Conservation (phyloP, 768 basidiomycete species). For the Boletus patriciae region DNA sequence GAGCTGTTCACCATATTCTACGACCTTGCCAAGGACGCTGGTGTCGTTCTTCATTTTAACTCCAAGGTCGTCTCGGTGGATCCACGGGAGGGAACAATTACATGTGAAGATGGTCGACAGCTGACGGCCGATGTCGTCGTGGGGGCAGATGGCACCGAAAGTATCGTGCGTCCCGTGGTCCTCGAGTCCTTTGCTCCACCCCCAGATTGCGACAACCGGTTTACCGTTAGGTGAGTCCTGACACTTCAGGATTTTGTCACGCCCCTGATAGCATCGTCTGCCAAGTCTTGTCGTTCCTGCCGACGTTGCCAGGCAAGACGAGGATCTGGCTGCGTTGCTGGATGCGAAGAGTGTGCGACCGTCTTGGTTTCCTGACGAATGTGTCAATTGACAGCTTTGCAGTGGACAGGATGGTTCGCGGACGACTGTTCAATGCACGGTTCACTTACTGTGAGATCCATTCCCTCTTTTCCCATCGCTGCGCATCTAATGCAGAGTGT, state of each 20-base stretch:
- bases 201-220: slow-evolving; percentile 14
- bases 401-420: slow-evolving; percentile 27
- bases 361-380: background rate
- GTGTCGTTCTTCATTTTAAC: slow-evolving; percentile 48
- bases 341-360: slow-evolving; percentile 14
- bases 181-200: slow-evolving; percentile 15
- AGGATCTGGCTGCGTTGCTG: slow-evolving; percentile 14
- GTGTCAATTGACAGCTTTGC: background rate
- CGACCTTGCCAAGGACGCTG: slow-evolving; percentile 45
- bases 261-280: background rate
- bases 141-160: slow-evolving; percentile 60
- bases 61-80: slow-evolving; percentile 37
- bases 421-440: slow-evolving; percentile 22
- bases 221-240: slow-evolving; percentile 15
- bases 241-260: background rate
- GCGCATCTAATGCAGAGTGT: background rate
- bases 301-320: slow-evolving; percentile 17
- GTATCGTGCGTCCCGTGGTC: slow-evolving; percentile 39
- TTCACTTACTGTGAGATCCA: slow-evolving; percentile 17
- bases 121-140: slow-evolving; percentile 53
- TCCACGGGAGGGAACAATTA: slow-evolving; percentile 29
- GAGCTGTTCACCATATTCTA: slow-evolving; percentile 50
- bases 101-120: slow-evolving; percentile 42
- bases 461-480: no score
- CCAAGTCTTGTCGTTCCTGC: slow-evolving; percentile 20